phyloP scores from a whole-genome alignment of 2,329 filamentous ascomycete species.

The Myriangium duriaei region DNA sequence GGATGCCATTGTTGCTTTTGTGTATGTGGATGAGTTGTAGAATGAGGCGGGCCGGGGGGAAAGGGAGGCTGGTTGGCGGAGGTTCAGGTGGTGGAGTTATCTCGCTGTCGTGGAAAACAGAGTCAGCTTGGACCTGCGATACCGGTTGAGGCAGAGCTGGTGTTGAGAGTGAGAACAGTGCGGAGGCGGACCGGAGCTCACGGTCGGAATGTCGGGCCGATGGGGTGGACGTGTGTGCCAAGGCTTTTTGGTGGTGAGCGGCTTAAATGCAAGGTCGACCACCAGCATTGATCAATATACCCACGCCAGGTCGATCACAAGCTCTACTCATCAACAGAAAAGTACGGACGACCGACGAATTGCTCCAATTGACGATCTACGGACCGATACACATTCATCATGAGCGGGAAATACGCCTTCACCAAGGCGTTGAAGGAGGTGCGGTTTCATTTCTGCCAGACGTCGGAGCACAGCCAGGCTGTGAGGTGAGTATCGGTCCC shows the following conservation, averaged over 20 bases:
- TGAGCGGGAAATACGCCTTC: conserved; percentile 76
- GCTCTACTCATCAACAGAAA: no score
- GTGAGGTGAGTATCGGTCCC: conserved; percentile 60
- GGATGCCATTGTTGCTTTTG: conserved; percentile 36
- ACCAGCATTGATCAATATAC: no score
- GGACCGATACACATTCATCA: conserved; percentile 57
- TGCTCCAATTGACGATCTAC: no score
- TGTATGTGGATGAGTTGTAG: conserved; percentile 6
- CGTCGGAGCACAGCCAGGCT: conserved; percentile 76
- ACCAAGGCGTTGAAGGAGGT: conserved; percentile 81
- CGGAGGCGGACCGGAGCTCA: background rate
- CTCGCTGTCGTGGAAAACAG: no score
- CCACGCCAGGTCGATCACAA: no score
- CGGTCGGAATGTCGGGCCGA: background rate
- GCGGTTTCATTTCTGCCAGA: conserved; percentile 95
- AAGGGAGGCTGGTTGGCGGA: conserved; percentile 28
- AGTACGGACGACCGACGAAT: no score
- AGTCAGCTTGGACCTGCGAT: conserved; percentile 5
- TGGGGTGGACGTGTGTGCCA: background rate
- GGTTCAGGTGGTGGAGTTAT: no score
- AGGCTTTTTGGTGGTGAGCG: background rate
- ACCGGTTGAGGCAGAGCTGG: background rate
- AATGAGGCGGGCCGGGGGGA: conserved; percentile 31
- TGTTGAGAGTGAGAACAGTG: conserved; percentile 7
- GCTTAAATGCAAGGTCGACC: no score